Conservation (phyloP, 164 flowering plant genomes). For the Chloranthus sessilifolius region DNA sequence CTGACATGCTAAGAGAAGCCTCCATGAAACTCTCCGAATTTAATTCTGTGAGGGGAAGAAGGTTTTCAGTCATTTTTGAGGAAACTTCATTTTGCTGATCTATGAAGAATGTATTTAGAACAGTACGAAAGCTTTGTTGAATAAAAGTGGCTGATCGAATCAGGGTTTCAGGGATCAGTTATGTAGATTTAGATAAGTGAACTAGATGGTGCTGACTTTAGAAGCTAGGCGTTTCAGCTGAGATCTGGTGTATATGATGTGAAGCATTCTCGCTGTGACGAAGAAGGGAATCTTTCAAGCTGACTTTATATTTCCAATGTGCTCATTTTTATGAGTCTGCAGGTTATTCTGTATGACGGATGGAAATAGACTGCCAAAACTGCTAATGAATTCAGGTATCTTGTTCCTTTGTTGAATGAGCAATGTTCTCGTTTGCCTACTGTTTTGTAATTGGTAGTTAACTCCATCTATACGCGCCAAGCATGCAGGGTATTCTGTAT, state of each 20-base stretch:
- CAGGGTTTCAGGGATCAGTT: neutral
- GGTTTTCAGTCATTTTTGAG: neutral
- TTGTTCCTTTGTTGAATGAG: too few species aligned
- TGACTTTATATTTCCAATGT: too few species aligned
- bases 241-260: slow-evolving; percentile 5
- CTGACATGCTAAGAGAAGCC: neutral
- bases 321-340: too few species aligned
- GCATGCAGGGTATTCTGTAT: too few species aligned
- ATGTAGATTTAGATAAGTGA: neutral
- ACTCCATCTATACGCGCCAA: too few species aligned
- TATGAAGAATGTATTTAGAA: neutral
- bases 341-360: too few species aligned
- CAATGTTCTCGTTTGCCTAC: too few species aligned
- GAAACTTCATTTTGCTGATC: neutral
- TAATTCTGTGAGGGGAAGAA: neutral
- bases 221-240: neutral
- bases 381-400: too few species aligned
- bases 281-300: slow-evolving; percentile 2
- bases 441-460: too few species aligned
- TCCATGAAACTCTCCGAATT: neutral
- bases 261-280: neutral
- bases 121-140: neutral
- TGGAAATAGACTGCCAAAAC: too few species aligned
- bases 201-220: neutral
- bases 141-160: neutral